phyloP scores from a whole-genome alignment of 129 eudicot species.

The Helianthus tuberosus region DNA sequence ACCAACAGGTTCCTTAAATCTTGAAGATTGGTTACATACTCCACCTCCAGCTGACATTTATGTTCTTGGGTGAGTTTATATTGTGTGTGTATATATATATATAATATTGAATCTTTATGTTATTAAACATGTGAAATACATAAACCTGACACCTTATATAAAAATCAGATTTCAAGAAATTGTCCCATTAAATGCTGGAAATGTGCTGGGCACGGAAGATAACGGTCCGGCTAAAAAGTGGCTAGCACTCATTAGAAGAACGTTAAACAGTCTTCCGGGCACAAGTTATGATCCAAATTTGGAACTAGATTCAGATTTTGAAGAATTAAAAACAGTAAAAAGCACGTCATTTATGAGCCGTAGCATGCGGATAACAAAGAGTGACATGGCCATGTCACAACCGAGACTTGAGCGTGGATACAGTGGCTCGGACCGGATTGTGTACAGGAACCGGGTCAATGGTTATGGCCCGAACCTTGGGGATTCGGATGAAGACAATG shows the following conservation, averaged over 20 bases:
- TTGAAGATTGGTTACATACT: slow-evolving; percentile 91
- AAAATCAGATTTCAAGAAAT: slow-evolving; percentile 85
- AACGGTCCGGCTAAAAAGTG: slow-evolving; percentile 91
- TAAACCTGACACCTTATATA: neutral
- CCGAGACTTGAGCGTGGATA: slow-evolving; percentile 67
- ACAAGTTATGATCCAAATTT: slow-evolving; percentile 55
- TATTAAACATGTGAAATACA: neutral
- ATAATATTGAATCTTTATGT: slow-evolving; percentile 8
- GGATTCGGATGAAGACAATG: slow-evolving; percentile 75
- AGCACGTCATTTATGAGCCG: slow-evolving; percentile 62
- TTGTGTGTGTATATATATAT: no score
- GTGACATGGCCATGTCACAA: slow-evolving; percentile 48
- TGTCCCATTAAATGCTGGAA: slow-evolving; percentile 97
- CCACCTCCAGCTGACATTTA: slow-evolving; percentile 95
- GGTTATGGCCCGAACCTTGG: slow-evolving; percentile 49
- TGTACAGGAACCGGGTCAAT: slow-evolving; percentile 48
- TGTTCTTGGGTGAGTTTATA: slow-evolving; percentile 80
- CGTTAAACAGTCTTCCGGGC: slow-evolving; percentile 79
- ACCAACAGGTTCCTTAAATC: slow-evolving; percentile 75
- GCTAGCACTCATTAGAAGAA: slow-evolving; percentile 70
- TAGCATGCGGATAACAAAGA: slow-evolving; percentile 69
- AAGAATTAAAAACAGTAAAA: slow-evolving; percentile 56
- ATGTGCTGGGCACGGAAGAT: slow-evolving; percentile 94
- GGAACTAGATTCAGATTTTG: slow-evolving; percentile 66
- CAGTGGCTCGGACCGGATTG: slow-evolving; percentile 68